A percentile compares a stretch with the other conserved stretches of the same genome.
These are phyloP conservation scores for Gnaphalium uliginosum DNA, from an alignment of 129 eudicot genomes.

Conservation along the genomic window DNA sequence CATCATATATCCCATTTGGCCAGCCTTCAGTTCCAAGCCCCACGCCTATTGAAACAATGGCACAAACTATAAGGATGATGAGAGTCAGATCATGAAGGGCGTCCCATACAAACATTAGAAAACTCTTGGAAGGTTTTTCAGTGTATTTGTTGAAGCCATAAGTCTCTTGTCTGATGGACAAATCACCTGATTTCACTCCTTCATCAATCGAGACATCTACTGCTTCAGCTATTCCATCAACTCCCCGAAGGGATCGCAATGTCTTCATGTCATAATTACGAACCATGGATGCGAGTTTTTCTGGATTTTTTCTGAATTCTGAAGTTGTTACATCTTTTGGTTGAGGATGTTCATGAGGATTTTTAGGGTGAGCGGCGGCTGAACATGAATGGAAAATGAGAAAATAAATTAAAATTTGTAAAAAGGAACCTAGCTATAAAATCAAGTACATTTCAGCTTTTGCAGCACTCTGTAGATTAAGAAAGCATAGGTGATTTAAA, in stretches of 20 bases:
- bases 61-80: slow-evolving; percentile 75
- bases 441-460: neutral
- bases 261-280: slow-evolving; percentile 53
- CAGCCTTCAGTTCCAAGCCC: slow-evolving; percentile 84
- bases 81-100: slow-evolving; percentile 78
- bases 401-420: neutral
- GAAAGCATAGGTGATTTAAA: slow-evolving; percentile 18
- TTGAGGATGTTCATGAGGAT: slow-evolving; percentile 14
- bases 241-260: slow-evolving; percentile 44
- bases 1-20: slow-evolving; percentile 78
- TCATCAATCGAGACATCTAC: slow-evolving; percentile 48
- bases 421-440: neutral
- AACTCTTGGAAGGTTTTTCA: slow-evolving; percentile 78
- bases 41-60: slow-evolving; percentile 78
- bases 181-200: slow-evolving; percentile 57
- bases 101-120: slow-evolving; percentile 82
- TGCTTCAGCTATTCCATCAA: slow-evolving; percentile 60
- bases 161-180: slow-evolving; percentile 49
- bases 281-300: slow-evolving; percentile 67
- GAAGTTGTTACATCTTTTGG: slow-evolving; percentile 24
- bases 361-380: slow-evolving; percentile 35
- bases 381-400: slow-evolving; percentile 4
- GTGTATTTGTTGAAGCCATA: slow-evolving; percentile 62
- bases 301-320: slow-evolving; percentile 60
- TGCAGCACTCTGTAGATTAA: neutral